Evolutionary conservation across 1,284 basidiomycete species (phyloP), one percentile per base, ranked within the genome.

Genomic region (Ceratobasidium sp.): DNA sequence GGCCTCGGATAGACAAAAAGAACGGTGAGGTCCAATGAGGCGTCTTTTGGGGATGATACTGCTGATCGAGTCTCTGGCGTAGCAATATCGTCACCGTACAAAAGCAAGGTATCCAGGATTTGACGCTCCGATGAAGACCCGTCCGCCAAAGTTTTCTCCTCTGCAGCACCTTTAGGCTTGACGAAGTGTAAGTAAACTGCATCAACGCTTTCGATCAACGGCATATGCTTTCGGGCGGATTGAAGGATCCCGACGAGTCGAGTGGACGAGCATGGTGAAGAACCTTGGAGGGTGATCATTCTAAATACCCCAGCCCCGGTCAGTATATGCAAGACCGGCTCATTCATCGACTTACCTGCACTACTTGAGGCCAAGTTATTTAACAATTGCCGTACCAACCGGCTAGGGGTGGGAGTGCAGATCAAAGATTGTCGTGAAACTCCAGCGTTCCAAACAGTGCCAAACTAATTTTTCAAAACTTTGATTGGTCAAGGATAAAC

Each of bases 111-210:
- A 78, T 91, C 86, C 54, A 99, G 86, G 14, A 90, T 86, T 68
- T 81, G 81, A 46, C 89, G 84, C 64, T 86, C 82, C 0, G 83
- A 63, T 0, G 90, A 90, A 7, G 80, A 79, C 0, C 80, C 24
- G 58, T 88, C 80, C 1, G 80, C 78, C 13, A 96, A 85, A 8
- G 86, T 84, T 1, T 80, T 79, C 77, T 90, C 86, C 0, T 87
- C 83, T 1, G 81, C 80, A 6, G 81, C 77, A 1, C 88, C 86
- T 14, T 83, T 81, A 74, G 89, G 87, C 77, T 92, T 89, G 78
- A 98, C 88, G 41, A 97, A 88, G 83, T 99, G 97, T 4, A 98
- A 81, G 85, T 92, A 95, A 76, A 96, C 84, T 7, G 94, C 91
- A 78, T 98, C 95, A 64, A 98, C 82, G 11, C 90, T 89, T 7